Percentiles rank a stretch among this genome's conserved stretches.
Conservation (phyloP, 2,329 filamentous ascomycete genomes). For the Phaeosphaeriaceae sp. region DNA sequence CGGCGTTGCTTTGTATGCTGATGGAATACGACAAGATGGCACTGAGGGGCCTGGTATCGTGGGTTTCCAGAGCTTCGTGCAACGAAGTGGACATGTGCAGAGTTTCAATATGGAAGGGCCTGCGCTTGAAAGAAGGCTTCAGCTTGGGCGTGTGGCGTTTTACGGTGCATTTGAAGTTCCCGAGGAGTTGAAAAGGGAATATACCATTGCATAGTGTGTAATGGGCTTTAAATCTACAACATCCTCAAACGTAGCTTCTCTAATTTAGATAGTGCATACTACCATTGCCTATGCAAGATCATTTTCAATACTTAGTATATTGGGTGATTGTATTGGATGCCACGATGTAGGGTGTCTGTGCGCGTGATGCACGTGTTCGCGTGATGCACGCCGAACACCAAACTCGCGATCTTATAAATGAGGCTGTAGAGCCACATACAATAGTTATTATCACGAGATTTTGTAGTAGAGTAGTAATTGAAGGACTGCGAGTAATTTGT, state of each 20-base stretch:
- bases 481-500: too few relatives aligned
- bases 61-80: conserved; percentile 31
- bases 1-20: conserved; percentile 25
- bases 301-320: too few relatives aligned
- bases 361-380: too few relatives aligned
- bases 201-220: conserved; percentile 11
- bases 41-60: conserved; percentile 21
- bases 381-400: too few relatives aligned
- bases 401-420: too few relatives aligned
- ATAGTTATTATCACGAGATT: too few relatives aligned
- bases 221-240: not conserved
- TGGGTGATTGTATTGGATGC: too few relatives aligned
- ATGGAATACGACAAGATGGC: conserved; percentile 23
- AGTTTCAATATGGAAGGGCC: conserved; percentile 26
- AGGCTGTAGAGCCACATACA: too few relatives aligned
- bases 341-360: too few relatives aligned
- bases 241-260: not conserved
- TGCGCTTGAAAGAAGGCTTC: conserved; percentile 18
- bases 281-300: too few relatives aligned
- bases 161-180: conserved; percentile 30
- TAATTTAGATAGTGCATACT: too few relatives aligned
- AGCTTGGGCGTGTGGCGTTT: conserved; percentile 25
- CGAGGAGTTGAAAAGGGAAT: conserved; percentile 21
- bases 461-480: too few relatives aligned
- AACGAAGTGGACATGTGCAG: conserved; percentile 19